A percentile compares a stretch with the other conserved stretches of the same genome.
Conservation (phyloP, 2,329 filamentous ascomycete genomes). For the Samsoniella hepiali region DNA sequence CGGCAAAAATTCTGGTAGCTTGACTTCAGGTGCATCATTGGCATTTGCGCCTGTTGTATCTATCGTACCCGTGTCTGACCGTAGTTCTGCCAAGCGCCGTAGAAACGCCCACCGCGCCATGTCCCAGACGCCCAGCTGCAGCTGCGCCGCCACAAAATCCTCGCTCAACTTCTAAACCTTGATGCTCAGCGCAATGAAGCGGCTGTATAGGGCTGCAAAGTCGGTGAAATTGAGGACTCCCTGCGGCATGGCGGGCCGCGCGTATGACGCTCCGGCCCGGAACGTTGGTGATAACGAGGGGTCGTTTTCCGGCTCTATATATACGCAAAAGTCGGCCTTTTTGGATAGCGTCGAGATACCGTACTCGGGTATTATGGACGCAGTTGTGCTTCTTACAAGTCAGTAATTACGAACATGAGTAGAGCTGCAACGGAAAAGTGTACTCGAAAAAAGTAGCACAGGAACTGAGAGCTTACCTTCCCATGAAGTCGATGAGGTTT, state of each 20-base stretch:
- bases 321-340: background rate
- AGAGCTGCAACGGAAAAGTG: background rate
- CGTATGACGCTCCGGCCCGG: background rate
- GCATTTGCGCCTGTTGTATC: background rate
- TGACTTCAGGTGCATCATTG: background rate
- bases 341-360: background rate
- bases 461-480: background rate
- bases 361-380: background rate
- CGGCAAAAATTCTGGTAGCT: background rate
- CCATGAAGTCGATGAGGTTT: background rate
- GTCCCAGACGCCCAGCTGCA: background rate
- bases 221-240: background rate
- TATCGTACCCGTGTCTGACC: background rate
- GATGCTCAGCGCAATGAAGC: background rate
- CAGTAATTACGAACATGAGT: background rate
- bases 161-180: background rate
- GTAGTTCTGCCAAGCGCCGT: background rate
- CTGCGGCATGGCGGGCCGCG: background rate
- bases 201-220: background rate
- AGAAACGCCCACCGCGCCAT: background rate
- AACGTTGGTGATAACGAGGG: background rate
- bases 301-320: background rate
- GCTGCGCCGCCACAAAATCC: background rate
- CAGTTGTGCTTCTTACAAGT: background rate
- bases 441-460: background rate